Evolutionary conservation across 352 stramenopile species (phyloP).

Genomic region (Phytophthora pistaciae): DNA sequence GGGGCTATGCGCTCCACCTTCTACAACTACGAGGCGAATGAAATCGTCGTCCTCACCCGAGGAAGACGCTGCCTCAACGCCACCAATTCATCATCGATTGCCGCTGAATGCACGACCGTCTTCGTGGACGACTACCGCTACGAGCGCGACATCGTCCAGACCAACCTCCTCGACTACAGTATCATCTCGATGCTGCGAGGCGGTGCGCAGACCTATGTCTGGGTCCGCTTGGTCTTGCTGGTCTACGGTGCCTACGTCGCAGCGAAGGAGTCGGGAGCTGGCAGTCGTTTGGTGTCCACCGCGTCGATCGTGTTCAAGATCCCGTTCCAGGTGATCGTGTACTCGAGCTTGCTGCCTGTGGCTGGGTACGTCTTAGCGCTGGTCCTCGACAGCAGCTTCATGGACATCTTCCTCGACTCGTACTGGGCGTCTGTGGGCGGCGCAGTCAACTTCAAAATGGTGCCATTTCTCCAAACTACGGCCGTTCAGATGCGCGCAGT

Average conservation of each 20-base stretch:
- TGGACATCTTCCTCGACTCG: conserved; percentile 46
- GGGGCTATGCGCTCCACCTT: conserved; percentile 13
- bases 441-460: conserved; percentile 28
- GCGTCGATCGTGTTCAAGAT: conserved; percentile 45
- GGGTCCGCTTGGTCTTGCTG: conserved; percentile 46
- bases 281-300: conserved; percentile 5
- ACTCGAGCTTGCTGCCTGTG: conserved; percentile 54
- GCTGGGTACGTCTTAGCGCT: conserved; percentile 45
- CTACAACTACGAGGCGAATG: conserved; percentile 33
- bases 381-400: conserved; percentile 51
- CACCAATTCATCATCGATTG: neutral
- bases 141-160: conserved; percentile 47
- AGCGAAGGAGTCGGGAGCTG: neutral
- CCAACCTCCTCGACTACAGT: conserved; percentile 39
- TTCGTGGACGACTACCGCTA: conserved; percentile 70
- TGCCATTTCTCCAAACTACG: conserved; percentile 39
- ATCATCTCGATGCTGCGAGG: conserved; percentile 44
- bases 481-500: conserved; percentile 58
- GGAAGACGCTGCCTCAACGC: conserved; percentile 28
- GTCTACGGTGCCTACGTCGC: conserved; percentile 14
- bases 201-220: conserved; percentile 50
- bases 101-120: conserved; percentile 32
- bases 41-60: conserved; percentile 44
- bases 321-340: conserved; percentile 64
- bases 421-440: conserved; percentile 43